Conservation (phyloP, 2,329 filamentous ascomycete species). For the Penicillium psychrosexuale region DNA sequence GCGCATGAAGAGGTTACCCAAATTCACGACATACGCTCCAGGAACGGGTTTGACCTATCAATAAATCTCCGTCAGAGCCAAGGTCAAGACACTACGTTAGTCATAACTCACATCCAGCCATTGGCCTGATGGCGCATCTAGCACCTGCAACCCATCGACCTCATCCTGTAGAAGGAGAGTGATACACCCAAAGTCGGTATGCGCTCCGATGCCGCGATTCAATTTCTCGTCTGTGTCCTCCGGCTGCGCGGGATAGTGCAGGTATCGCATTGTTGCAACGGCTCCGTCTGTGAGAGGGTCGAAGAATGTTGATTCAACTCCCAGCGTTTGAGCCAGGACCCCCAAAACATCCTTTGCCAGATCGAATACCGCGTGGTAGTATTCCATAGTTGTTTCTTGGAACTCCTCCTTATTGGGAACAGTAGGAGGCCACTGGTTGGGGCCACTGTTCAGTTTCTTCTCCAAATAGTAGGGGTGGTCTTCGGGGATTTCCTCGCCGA, state of each 20-base stretch:
- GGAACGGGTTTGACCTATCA: constrained; percentile 26
- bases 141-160: constrained; percentile 38
- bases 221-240: constrained; percentile 37
- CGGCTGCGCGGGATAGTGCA: constrained; percentile 45
- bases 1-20: constrained; percentile 42
- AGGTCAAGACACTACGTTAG: not conserved
- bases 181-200: constrained; percentile 45
- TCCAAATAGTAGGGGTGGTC: constrained; percentile 40
- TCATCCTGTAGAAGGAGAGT: constrained; percentile 45
- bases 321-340: constrained; percentile 42
- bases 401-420: constrained; percentile 31
- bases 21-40: constrained; percentile 33
- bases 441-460: constrained; percentile 40
- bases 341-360: constrained; percentile 44
- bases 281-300: constrained; percentile 35
- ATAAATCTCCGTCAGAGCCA: not conserved
- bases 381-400: constrained; percentile 38
- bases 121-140: constrained; percentile 26
- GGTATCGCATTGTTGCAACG: constrained; percentile 42
- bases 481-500: constrained; percentile 42
- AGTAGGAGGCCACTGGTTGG: constrained; percentile 41
- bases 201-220: constrained; percentile 43
- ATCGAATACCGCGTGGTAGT: constrained; percentile 40
- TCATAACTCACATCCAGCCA: constrained; percentile 32
- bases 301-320: constrained; percentile 39